phyloP scores from a whole-genome alignment of 306 rosid species.

The Trifolium repens region DNA sequence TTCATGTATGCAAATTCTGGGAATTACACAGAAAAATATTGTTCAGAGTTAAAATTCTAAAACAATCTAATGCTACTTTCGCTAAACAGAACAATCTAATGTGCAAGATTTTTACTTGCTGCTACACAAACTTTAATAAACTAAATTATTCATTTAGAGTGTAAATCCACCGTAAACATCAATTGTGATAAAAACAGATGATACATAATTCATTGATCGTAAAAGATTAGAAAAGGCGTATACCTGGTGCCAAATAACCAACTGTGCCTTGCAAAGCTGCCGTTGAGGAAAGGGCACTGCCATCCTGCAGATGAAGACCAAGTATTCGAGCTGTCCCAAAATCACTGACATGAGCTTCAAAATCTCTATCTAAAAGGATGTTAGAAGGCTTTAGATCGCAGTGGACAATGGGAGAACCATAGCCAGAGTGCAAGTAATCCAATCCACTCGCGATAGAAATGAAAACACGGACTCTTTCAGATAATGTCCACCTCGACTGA shows the following conservation, averaged over 20 bases:
- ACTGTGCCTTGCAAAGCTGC: conserved; percentile 75
- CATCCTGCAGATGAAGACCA: conserved; percentile 73
- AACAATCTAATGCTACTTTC: too few relatives aligned
- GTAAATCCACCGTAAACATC: too few relatives aligned
- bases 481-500: conserved; percentile 64
- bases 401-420: conserved; percentile 77
- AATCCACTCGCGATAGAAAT: conserved; percentile 73
- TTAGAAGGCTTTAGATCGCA: conserved; percentile 93
- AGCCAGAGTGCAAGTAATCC: conserved; percentile 84
- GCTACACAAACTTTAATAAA: too few relatives aligned
- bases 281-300: conserved; percentile 61
- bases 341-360: conserved; percentile 91
- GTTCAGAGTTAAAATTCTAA: conserved; percentile 24
- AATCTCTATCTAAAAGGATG: conserved; percentile 71
- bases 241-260: conserved; percentile 96
- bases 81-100: too few relatives aligned
- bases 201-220: not conserved
- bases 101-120: too few relatives aligned
- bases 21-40: conserved; percentile 41
- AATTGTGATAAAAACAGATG: conserved; percentile 12
- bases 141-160: too few relatives aligned
- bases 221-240: conserved; percentile 26
- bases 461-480: conserved; percentile 57
- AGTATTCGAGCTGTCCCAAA: conserved; percentile 89
- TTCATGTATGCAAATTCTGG: conserved; percentile 87